Conservation (phyloP, 176 grass and related monocot genomes). For the Aegilops umbellulata region DNA sequence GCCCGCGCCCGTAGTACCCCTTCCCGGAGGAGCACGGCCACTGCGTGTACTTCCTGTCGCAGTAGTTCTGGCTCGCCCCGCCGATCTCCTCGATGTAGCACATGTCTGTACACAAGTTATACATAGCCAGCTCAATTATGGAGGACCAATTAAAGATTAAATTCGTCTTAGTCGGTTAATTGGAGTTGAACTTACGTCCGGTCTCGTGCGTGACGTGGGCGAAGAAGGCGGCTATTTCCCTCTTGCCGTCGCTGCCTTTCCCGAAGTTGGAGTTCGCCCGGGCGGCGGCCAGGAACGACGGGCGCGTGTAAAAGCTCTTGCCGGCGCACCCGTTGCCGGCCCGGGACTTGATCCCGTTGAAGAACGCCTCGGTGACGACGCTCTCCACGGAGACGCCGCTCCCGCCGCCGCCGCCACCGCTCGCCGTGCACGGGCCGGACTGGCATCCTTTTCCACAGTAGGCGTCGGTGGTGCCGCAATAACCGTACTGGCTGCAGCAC, state of each 20-base stretch:
- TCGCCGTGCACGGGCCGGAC: constrained; percentile 25
- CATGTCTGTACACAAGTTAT: constrained; percentile 32
- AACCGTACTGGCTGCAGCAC: constrained; percentile 49
- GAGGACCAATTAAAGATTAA: background rate
- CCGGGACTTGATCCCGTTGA: constrained; percentile 55
- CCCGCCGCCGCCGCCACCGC: background rate
- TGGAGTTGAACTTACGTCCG: constrained; percentile 36
- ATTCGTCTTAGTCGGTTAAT: background rate
- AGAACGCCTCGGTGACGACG: constrained; percentile 22
- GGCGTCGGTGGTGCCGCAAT: constrained; percentile 17
- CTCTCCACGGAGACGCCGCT: background rate
- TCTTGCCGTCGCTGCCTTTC: constrained; percentile 35
- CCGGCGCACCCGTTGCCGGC: constrained; percentile 43
- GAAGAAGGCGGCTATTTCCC: constrained; percentile 84
- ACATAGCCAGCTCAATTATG: background rate
- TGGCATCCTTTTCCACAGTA: constrained; percentile 43
- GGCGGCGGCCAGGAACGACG: constrained; percentile 38
- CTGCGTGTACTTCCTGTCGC: constrained; percentile 16
- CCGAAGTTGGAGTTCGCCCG: constrained; percentile 42
- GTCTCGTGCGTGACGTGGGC: constrained; percentile 71
- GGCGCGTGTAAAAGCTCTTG: constrained; percentile 58
- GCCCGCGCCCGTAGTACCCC: constrained; percentile 67
- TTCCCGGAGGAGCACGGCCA: constrained; percentile 50
- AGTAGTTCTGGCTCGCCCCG: constrained; percentile 42
- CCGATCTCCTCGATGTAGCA: constrained; percentile 88